A percentile compares a stretch with the other conserved stretches of the same genome.
Evolutionary conservation across 208 protist genomes (phyloP).

Genomic region (Trypanosoma caninum): DNA sequence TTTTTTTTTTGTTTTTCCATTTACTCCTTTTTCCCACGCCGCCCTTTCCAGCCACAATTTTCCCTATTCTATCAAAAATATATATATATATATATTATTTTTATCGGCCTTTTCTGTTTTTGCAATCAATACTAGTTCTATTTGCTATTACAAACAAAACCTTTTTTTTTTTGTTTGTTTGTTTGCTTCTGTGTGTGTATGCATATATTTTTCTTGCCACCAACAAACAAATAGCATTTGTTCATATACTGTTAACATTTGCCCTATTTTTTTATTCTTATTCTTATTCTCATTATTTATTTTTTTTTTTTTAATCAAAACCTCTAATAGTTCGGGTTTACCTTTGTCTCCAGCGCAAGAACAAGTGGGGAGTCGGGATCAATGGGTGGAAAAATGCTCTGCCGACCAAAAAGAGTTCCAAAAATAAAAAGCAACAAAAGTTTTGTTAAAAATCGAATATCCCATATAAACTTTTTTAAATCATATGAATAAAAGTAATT

Average conservation of each 20-base stretch:
- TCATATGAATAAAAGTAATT: constrained; percentile 75
- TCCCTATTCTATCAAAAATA: too few relatives aligned
- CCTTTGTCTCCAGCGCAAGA: constrained; percentile 65
- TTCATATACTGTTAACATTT: too few relatives aligned
- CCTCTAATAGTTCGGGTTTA: constrained; percentile 86
- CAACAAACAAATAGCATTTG: too few relatives aligned
- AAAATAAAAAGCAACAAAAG: constrained; percentile 67
- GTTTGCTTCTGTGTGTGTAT: not conserved
- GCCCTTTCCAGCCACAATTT: too few relatives aligned
- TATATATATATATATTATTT: not conserved
- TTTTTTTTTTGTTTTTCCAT: not conserved
- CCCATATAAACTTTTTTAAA: constrained; percentile 42
- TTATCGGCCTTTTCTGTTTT: too few relatives aligned
- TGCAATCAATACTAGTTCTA: too few relatives aligned
- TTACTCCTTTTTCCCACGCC: too few relatives aligned
- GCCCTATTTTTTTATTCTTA: too few relatives aligned
- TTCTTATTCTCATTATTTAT: too few relatives aligned
- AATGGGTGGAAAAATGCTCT: constrained; percentile 76
- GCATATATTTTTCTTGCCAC: too few relatives aligned
- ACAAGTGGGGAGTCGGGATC: constrained; percentile 68
- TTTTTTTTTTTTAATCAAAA: not conserved
- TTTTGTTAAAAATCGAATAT: constrained; percentile 67
- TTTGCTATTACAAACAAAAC: not conserved
- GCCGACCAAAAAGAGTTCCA: constrained; percentile 55
- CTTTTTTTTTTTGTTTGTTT: not conserved